A percentile compares a stretch with the other conserved stretches of the same genome.
Conservation (phyloP, 2,329 filamentous ascomycete species). For the Alternaria arborescens region DNA sequence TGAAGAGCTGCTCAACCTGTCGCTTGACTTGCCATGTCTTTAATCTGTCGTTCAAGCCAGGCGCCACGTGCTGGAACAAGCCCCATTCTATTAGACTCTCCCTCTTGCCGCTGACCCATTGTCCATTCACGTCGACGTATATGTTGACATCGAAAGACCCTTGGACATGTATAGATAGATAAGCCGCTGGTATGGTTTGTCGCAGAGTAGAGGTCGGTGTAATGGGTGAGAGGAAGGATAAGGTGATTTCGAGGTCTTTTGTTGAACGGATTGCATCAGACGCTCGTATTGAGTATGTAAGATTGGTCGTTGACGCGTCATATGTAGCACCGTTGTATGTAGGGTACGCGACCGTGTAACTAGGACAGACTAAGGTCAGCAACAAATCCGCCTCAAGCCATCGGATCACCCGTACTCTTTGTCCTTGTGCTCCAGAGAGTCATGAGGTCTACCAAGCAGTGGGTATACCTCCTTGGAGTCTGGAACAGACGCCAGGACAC, state of each 20-base stretch:
- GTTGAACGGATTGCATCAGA: constrained; percentile 44
- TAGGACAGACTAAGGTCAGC: constrained; percentile 12
- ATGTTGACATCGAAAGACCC: constrained; percentile 65
- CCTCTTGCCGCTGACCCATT: constrained; percentile 83
- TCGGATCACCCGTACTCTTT: constrained; percentile 48
- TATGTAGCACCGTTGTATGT: constrained; percentile 69
- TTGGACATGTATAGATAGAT: constrained; percentile 74
- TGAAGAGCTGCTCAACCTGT: constrained; percentile 72
- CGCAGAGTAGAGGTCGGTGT: constrained; percentile 82
- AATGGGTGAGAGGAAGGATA: constrained; percentile 79
- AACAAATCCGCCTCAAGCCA: not conserved
- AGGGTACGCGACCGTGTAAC: constrained; percentile 67
- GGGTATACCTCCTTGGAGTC: constrained; percentile 69
- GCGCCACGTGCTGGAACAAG: constrained; percentile 58
- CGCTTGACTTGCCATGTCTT: constrained; percentile 74
- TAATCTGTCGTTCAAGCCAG: constrained; percentile 53
- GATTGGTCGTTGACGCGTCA: constrained; percentile 74
- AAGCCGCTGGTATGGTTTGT: constrained; percentile 83
- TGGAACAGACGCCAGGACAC: constrained; percentile 69
- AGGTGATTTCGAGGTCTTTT: constrained; percentile 61
- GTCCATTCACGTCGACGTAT: constrained; percentile 61
- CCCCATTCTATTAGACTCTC: constrained; percentile 76
- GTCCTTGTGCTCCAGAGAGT: constrained; percentile 60
- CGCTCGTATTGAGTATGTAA: constrained; percentile 68
- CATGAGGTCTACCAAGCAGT: constrained; percentile 71